Percentiles rank a stretch among this genome's conserved stretches.
These are phyloP conservation scores for Cyberlindnera samutprakarnensis DNA, from an alignment of 805 yeast genomes.

Conservation along the genomic window DNA sequence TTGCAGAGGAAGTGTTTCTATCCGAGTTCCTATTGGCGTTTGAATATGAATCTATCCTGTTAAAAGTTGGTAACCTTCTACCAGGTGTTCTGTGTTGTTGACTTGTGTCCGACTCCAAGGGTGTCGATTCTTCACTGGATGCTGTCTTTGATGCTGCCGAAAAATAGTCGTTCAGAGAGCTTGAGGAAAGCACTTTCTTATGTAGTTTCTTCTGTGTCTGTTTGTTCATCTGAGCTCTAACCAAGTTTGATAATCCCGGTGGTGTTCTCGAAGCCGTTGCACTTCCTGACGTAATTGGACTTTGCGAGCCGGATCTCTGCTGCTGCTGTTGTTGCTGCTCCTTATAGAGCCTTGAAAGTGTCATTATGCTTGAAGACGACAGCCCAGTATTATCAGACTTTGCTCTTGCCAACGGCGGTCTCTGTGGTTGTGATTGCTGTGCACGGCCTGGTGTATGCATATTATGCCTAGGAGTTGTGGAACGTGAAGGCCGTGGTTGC, in stretches of 20 bases:
- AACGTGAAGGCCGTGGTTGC: too few relatives aligned
- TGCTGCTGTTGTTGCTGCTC: conserved; percentile 12
- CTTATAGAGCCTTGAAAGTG: conserved; percentile 20
- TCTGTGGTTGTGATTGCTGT: background rate
- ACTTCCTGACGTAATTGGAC: conserved; percentile 9
- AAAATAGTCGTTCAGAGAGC: conserved; percentile 16
- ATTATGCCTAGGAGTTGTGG: background rate
- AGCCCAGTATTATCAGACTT: conserved; percentile 5
- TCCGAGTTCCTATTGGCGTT: background rate
- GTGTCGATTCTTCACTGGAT: too few relatives aligned
- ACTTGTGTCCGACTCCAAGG: too few relatives aligned
- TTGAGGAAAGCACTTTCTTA: conserved; percentile 17
- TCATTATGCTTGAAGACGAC: conserved; percentile 20
- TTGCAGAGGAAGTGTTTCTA: conserved; percentile 8
- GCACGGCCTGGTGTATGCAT: background rate
- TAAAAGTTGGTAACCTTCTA: too few relatives aligned
- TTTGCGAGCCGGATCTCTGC: conserved; percentile 2
- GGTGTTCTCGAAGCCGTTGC: conserved; percentile 3
- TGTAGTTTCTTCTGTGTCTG: conserved; percentile 13
- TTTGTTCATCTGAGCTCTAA: background rate
- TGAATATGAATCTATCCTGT: conserved; percentile 11
- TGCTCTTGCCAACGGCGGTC: conserved; percentile 1
- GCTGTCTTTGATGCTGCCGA: too few relatives aligned
- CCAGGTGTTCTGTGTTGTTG: too few relatives aligned
- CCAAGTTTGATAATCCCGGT: background rate